These are phyloP conservation scores for Myxozyma neglecta DNA, from an alignment of 805 yeast genomes.

Conservation along the genomic window DNA sequence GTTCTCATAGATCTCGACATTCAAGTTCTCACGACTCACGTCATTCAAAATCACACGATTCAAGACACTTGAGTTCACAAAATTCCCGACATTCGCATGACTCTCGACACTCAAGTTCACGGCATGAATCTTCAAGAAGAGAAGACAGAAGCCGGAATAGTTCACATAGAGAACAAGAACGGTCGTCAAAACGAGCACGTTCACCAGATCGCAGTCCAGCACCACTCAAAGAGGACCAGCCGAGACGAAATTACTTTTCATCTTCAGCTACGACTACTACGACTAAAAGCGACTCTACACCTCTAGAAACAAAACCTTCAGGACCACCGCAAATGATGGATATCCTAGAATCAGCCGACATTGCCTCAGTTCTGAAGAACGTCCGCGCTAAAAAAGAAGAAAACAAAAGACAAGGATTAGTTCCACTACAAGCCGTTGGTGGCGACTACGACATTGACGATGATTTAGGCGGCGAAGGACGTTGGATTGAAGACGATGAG, in stretches of 20 bases:
- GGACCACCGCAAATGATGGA: not conserved
- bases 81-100: not conserved
- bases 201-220: not conserved
- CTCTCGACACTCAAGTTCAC: not conserved
- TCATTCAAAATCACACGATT: not conserved
- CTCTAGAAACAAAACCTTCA: not conserved
- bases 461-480: slow-evolving; percentile 32
- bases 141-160: not conserved
- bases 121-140: not conserved
- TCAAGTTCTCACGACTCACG: not conserved
- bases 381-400: slow-evolving; percentile 13
- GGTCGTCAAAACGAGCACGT: not conserved
- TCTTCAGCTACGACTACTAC: not conserved
- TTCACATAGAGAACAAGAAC: not conserved
- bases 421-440: slow-evolving; percentile 19
- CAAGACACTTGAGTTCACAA: not conserved
- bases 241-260: not conserved
- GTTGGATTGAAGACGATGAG: slow-evolving; percentile 33
- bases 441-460: slow-evolving; percentile 31
- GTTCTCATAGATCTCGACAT: not conserved
- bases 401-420: slow-evolving; percentile 10
- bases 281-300: not conserved
- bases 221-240: not conserved
- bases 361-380: slow-evolving; percentile 5
- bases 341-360: slow-evolving; percentile 2